Conservation (phyloP, 1,139 yeast genomes). For the Suhomyces guaymorum region DNA sequence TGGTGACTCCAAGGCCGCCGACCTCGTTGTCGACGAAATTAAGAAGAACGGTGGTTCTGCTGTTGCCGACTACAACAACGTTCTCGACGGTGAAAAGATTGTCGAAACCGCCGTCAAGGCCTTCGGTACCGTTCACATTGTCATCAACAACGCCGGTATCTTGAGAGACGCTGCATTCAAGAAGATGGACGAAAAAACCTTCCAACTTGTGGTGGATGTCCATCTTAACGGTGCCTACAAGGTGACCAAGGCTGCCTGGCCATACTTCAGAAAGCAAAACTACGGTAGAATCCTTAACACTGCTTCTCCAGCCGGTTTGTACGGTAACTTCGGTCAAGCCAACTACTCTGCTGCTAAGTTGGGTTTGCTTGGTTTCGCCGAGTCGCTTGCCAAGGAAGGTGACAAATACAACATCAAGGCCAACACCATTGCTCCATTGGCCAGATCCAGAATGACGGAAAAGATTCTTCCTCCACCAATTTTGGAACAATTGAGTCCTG, state of each 20-base stretch:
- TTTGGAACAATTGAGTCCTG: constrained; percentile 79
- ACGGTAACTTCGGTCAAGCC: constrained; percentile 96
- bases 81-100: constrained; percentile 82
- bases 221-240: constrained; percentile 89
- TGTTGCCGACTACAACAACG: constrained; percentile 93
- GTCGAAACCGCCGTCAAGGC: constrained; percentile 82
- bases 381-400: constrained; percentile 95
- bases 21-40: constrained; percentile 85
- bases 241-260: constrained; percentile 92
- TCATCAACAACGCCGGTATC: constrained; percentile 94
- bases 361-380: constrained; percentile 88
- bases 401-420: constrained; percentile 77
- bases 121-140: constrained; percentile 86
- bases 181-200: constrained; percentile 82
- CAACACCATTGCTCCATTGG: constrained; percentile 90
- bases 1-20: constrained; percentile 72
- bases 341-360: constrained; percentile 94
- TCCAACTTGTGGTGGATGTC: constrained; percentile 77
- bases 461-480: constrained; percentile 82
- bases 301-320: constrained; percentile 94
- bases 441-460: constrained; percentile 96
- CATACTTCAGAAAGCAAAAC: constrained; percentile 76
- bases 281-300: constrained; percentile 91
- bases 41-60: constrained; percentile 76
- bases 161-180: constrained; percentile 74